Evolutionary conservation across 345 rosid genomes (phyloP).

Genomic region (Hirschfeldia incana): DNA sequence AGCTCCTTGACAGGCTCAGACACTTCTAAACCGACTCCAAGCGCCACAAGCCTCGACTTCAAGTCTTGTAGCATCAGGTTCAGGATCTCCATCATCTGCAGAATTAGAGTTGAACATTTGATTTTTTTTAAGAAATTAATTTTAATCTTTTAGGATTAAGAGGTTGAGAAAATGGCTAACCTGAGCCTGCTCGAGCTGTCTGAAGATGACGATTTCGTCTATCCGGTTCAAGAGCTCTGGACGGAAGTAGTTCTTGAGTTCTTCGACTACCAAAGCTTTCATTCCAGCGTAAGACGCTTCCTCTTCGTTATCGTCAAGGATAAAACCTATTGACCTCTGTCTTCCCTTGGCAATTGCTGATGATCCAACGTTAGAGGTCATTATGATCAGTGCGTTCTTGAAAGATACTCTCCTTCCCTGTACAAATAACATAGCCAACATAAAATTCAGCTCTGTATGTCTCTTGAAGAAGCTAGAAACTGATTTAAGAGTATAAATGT

Average conservation of each 20-base stretch:
- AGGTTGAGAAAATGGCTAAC: slow-evolving; percentile 43
- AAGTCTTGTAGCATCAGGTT: slow-evolving; percentile 86
- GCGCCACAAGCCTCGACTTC: slow-evolving; percentile 67
- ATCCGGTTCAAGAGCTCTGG: slow-evolving; percentile 96
- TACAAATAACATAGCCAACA: slow-evolving; percentile 11
- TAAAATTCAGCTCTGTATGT: neutral
- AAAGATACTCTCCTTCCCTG: slow-evolving; percentile 96
- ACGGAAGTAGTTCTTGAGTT: slow-evolving; percentile 85
- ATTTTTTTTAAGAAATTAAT: neutral
- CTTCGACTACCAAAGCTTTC: slow-evolving; percentile 76
- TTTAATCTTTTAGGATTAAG: neutral
- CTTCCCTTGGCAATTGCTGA: slow-evolving; percentile 87
- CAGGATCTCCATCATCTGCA: slow-evolving; percentile 81
- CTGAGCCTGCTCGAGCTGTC: slow-evolving; percentile 81
- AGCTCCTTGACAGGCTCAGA: slow-evolving; percentile 77
- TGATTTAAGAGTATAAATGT: neutral
- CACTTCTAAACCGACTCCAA: slow-evolving; percentile 84
- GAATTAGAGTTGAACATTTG: neutral
- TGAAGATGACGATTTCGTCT: slow-evolving; percentile 93
- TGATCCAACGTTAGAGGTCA: slow-evolving; percentile 97
- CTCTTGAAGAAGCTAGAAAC: neutral
- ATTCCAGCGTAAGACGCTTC: slow-evolving; percentile 69
- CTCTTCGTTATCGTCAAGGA: slow-evolving; percentile 51
- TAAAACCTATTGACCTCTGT: slow-evolving; percentile 67
- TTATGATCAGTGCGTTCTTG: slow-evolving; percentile 85